Conservation (phyloP, 768 basidiomycete species). For the Calocera viscosa region DNA sequence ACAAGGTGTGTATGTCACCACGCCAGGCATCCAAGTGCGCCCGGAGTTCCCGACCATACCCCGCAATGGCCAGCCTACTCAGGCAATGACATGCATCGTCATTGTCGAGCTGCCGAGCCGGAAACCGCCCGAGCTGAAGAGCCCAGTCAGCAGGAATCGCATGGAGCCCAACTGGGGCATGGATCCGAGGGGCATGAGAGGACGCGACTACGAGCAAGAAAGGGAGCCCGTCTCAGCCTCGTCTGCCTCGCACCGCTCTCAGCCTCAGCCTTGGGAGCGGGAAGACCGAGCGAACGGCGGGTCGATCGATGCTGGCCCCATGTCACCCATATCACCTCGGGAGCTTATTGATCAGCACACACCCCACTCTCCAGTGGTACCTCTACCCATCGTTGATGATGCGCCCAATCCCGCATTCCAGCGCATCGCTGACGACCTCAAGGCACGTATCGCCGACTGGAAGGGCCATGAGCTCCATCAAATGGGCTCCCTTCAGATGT, state of each 20-base stretch:
- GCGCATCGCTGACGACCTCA: conserved; percentile 76
- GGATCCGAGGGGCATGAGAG: neutral
- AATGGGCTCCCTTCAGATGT: conserved; percentile 81
- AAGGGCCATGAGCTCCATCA: conserved; percentile 86
- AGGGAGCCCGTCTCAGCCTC: neutral
- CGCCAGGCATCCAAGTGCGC: conserved; percentile 86
- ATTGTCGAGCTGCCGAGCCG: conserved; percentile 83
- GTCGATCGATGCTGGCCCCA: neutral
- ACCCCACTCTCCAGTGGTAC: neutral
- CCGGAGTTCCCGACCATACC: conserved; percentile 80
- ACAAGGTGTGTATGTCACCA: conserved; percentile 52
- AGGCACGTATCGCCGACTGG: conserved; percentile 88
- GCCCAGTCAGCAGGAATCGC: neutral
- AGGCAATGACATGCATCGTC: conserved; percentile 87
- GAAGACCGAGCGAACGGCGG: neutral
- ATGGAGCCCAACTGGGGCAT: neutral
- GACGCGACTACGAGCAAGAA: neutral
- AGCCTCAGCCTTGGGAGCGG: neutral
- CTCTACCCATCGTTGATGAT: neutral
- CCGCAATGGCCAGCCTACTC: conserved; percentile 46
- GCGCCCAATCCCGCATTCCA: conserved; percentile 54
- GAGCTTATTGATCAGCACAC: neutral
- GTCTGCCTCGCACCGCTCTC: neutral
- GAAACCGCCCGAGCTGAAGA: conserved; percentile 25
- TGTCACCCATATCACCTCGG: neutral